A percentile compares a stretch with the other conserved stretches of the same genome.
Conservation (phyloP, 768 basidiomycete genomes). For the Rhizopogon vesiculosus region DNA sequence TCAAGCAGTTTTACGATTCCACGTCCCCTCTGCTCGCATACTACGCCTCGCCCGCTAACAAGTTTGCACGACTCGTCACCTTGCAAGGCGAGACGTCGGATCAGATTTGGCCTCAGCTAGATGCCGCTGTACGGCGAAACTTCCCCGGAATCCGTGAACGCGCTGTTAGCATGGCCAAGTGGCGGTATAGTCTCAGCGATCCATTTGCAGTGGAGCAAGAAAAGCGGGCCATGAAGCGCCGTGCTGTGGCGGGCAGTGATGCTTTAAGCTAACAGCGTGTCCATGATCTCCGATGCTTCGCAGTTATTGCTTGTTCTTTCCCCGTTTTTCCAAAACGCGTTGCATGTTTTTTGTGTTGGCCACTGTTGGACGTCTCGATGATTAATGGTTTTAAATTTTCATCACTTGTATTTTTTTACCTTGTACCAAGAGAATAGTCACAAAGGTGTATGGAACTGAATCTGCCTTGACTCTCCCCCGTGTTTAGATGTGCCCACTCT, state of each 20-base stretch:
- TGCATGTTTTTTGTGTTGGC: neutral
- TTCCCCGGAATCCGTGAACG: slow-evolving; percentile 61
- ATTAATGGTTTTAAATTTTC: neutral
- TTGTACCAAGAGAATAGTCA: neutral
- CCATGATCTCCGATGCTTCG: neutral
- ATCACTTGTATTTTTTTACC: neutral
- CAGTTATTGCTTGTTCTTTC: neutral
- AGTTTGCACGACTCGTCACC: slow-evolving; percentile 45
- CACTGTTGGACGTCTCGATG: neutral
- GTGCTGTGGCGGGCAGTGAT: slow-evolving; percentile 12
- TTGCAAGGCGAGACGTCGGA: slow-evolving; percentile 75
- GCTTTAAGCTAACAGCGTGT: neutral
- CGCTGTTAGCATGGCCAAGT: slow-evolving; percentile 33
- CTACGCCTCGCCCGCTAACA: slow-evolving; percentile 39
- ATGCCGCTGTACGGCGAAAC: slow-evolving; percentile 47
- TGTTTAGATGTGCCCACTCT: too few relatives aligned
- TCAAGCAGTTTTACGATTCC: slow-evolving; percentile 70
- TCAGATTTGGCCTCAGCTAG: slow-evolving; percentile 87
- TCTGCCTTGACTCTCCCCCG: too few relatives aligned
- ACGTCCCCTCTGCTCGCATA: slow-evolving; percentile 81
- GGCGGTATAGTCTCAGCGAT: slow-evolving; percentile 50
- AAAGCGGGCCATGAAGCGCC: slow-evolving; percentile 6
- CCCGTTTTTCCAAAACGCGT: neutral
- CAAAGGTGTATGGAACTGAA: too few relatives aligned
- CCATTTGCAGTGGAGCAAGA: slow-evolving; percentile 36